phyloP scores from a whole-genome alignment of 108 stramenopile genomes.

The Discostella stelligeroides region DNA sequence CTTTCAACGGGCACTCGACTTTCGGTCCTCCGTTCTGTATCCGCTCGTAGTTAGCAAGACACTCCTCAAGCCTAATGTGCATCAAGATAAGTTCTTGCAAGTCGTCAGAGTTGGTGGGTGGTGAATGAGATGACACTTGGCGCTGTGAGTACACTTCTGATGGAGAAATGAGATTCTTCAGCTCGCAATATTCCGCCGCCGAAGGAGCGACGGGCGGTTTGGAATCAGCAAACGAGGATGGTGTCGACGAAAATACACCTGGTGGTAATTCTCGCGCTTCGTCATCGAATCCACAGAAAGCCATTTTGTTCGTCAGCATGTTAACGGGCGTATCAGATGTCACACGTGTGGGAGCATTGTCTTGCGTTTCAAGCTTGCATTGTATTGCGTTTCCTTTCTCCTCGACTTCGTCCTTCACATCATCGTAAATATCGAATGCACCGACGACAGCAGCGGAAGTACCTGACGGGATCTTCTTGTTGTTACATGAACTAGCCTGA shows the following conservation, averaged over 20 bases:
- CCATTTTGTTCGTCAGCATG: slow-evolving; percentile 22
- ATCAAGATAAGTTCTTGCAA: slow-evolving; percentile 56
- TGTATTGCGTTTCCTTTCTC: slow-evolving; percentile 10
- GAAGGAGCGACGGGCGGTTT: background rate
- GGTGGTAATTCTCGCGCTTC: slow-evolving; percentile 21
- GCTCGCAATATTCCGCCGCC: background rate
- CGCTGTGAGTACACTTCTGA: background rate
- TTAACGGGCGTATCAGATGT: slow-evolving; percentile 13
- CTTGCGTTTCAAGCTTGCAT: slow-evolving; percentile 6
- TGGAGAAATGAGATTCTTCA: background rate
- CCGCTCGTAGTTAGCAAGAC: slow-evolving; percentile 41
- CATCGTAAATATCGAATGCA: slow-evolving; percentile 49
- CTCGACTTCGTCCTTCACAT: slow-evolving; percentile 28
- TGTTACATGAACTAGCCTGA: no score
- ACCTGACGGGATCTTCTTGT: no score
- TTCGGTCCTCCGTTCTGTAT: slow-evolving; percentile 45
- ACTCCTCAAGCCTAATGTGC: slow-evolving; percentile 49
- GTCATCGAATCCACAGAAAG: slow-evolving; percentile 30
- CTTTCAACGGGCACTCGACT: slow-evolving; percentile 43
- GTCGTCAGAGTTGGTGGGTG: slow-evolving; percentile 20
- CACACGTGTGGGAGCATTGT: background rate
- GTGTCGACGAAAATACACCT: background rate
- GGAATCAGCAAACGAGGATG: background rate
- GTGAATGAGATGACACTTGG: slow-evolving; percentile 8
- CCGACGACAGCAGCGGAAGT: slow-evolving; percentile 14